phyloP scores from a whole-genome alignment of 2,329 filamentous ascomycete species.

The Penicillium rolfsii region DNA sequence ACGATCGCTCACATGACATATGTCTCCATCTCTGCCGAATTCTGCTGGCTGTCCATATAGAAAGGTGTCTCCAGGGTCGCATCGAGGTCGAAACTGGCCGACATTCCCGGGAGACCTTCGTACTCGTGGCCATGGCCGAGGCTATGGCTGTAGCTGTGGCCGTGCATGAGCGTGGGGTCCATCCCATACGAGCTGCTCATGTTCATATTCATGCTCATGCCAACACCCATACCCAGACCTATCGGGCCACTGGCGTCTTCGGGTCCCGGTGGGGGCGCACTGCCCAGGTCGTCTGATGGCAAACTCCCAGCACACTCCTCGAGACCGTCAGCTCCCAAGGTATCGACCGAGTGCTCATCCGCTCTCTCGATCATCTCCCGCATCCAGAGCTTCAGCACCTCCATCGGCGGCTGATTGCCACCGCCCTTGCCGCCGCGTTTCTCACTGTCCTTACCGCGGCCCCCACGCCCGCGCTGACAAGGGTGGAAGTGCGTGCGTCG shows the following conservation, averaged over 20 bases:
- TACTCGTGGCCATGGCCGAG: constrained; percentile 28
- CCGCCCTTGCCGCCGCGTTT: constrained; percentile 65
- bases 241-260: background rate
- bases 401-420: constrained; percentile 64
- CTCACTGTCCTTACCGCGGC: constrained; percentile 61
- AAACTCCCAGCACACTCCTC: background rate
- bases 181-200: constrained; percentile 26
- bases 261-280: background rate
- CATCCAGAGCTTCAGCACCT: constrained; percentile 64
- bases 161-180: constrained; percentile 32
- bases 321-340: background rate
- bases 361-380: constrained; percentile 58
- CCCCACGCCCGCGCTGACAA: constrained; percentile 58
- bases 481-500: constrained; percentile 85
- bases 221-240: background rate
- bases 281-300: background rate
- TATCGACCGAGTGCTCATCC: constrained; percentile 27
- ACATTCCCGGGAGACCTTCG: constrained; percentile 30
- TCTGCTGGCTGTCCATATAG: constrained; percentile 38
- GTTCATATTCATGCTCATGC: constrained; percentile 6
- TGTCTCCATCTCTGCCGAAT: constrained; percentile 40
- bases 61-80: constrained; percentile 38
- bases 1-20: constrained; percentile 39
- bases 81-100: constrained; percentile 37
- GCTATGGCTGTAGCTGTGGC: constrained; percentile 4